Base-by-base conservation (phyloP, 225 moss, liverwort and hornwort species). In the Lunularia cruciata region DNA sequence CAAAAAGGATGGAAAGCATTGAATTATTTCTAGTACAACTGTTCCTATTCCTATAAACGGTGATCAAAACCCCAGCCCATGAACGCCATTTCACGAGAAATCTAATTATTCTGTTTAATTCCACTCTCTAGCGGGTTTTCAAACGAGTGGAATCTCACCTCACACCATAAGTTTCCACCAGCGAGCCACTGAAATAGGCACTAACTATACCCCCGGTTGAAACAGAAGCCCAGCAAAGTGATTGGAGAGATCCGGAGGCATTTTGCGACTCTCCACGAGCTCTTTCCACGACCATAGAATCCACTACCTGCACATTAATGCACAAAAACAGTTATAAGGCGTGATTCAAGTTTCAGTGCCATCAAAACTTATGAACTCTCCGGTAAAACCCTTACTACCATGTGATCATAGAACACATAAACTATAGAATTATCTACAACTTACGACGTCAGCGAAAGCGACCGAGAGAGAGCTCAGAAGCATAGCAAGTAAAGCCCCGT, bases 361-460 rank as follows among this genome's bases (percentile, higher is more conserved):
- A 40, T 40, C 40, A 13, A 40, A 40, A 40, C 13, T 6, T 6
- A 40, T 13, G 8, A 13, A 40, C 6, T 6, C 40, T 40, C 40
- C 40, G 8, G 40, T 40, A 40, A 40, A 40, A 6, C 6, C 6
- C 8, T 6, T 40, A 40, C 6, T 40, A 6, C 13, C 40, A 6
- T 40, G 40, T 13, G 40, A 40, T 40, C 6, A 40, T 6, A 40
- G 13, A 40, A 13, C 13, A 6, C 40, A 40, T 40, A 13, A 40
- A n/a, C n/a, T n/a, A n/a, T n/a, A n/a, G n/a, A n/a, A n/a, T n/a
- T n/a, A 70, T 20, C 15, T 23, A 58, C 30, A 30, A 68, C 90
- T 87, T 94, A 94, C 96, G 76, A 96, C 96, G 83, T 96, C 96
- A 69, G 96, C 85, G 86, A 96, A 96, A 75, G 96, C 96, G 77